phyloP scores from a whole-genome alignment of 2,329 filamentous ascomycete genomes.

The Achaetomium macrosporum region DNA sequence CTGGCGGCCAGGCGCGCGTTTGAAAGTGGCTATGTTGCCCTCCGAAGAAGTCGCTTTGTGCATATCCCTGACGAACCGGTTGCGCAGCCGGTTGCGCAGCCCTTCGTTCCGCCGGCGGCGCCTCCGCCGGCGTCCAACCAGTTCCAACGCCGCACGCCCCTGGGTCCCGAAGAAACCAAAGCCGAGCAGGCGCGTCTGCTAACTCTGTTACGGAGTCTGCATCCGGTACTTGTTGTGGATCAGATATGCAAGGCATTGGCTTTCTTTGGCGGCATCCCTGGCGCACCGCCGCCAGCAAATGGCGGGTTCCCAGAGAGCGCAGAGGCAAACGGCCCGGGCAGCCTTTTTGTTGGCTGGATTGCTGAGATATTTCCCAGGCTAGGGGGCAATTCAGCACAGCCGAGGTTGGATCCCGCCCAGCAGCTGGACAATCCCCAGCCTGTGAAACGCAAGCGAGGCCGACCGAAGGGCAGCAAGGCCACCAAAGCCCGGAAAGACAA shows the following conservation, averaged over 20 bases:
- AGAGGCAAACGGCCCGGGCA: conserved; percentile 50
- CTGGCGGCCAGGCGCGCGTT: conserved; percentile 52
- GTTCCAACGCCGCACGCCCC: conserved; percentile 16
- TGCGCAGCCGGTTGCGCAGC: conserved; percentile 15
- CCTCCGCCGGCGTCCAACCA: conserved; percentile 7
- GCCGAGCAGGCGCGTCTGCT: conserved; percentile 55
- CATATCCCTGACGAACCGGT: conserved; percentile 28
- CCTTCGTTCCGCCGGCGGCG: conserved; percentile 13
- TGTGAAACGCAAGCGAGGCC: conserved; percentile 43
- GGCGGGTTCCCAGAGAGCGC: conserved; percentile 51
- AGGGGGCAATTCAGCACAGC: conserved; percentile 22
- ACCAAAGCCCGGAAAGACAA: conserved; percentile 44
- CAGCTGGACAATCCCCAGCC: conserved; percentile 18
- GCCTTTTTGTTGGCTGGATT: conserved; percentile 56
- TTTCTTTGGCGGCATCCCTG: conserved; percentile 58
- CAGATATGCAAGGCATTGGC: conserved; percentile 57
- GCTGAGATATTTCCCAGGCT: conserved; percentile 55
- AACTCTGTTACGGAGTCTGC: conserved; percentile 49
- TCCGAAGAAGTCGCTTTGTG: conserved; percentile 38
- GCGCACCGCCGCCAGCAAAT: conserved; percentile 45
- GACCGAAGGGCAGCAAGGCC: conserved; percentile 53
- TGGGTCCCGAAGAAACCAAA: conserved; percentile 47
- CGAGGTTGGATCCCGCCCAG: conserved; percentile 24
- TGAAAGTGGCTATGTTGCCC: conserved; percentile 47
- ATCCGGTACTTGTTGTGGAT: conserved; percentile 53